Evolutionary conservation across 2,329 filamentous ascomycete genomes (phyloP), one percentile per base, ranked within the genome.

Genomic region (Scedosporium aurantiacum): DNA sequence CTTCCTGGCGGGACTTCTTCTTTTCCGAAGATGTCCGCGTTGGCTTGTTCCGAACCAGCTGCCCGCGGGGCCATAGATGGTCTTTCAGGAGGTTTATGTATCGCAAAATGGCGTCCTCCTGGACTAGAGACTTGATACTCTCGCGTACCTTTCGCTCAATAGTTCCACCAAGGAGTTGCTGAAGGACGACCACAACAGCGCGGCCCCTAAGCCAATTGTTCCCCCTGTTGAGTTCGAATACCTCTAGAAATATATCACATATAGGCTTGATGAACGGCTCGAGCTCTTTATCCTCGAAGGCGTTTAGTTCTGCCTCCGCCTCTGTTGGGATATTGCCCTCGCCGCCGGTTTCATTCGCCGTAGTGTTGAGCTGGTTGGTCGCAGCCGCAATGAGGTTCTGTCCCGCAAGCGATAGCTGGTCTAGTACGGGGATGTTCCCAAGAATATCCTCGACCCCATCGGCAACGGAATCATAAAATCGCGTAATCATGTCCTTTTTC

Each of bases 181-280:
- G 94, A 21, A 99, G 80, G 2, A 99, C 93, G 8, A 99, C 91
- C 4, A 99, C 93, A 1, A 97, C 94, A 0, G 94, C 94, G 23
- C 94, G 86, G 0, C 94, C 95, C 47, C 95, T 89, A 3, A 99
- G 84, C 95, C 94, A 99, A 73, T 96, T 97, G 74, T 95, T 97
- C 47, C 93, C 92, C 63, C 88, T 87, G 72, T 97, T 96, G 45
- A 99, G 82, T 70, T 96, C 92, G 70, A 99, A 99, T 0, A 91
- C 84, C 71, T 99, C 94, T 16, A 99, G 82, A 74, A 99, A 99
- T 63, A 99, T 87, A 72, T 99, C 94, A 73, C 92, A 97, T 64
- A 99, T 97, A 3, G 94, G 95, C 71, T 97, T 99, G 68, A 99
- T 94, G 69, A 99, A 97, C 1, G 94, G 94, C 70, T 96, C 91